Base-by-base conservation (phyloP, 2,329 filamentous ascomycete species). In the Neofusicoccum ribis region DNA sequence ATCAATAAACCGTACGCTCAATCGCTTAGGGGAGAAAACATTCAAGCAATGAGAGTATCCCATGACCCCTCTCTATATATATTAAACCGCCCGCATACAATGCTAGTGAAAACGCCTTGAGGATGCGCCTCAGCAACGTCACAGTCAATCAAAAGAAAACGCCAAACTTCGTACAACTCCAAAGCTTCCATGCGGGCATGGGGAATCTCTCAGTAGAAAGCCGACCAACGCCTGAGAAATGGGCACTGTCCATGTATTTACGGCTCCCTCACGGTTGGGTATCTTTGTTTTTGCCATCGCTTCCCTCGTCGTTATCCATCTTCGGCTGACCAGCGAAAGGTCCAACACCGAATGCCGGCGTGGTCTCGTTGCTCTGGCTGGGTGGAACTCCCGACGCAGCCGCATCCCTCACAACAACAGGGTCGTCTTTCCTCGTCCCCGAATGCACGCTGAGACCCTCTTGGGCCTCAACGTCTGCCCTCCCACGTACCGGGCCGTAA, bases 381-480 rank as follows among this genome's bases (percentile, higher is more conserved):
- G 81, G 80, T 36, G 81, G 78, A 52, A 81, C 74, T 34, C 78
- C 75, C 5, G 23, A 31, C 46, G 12, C 14, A 20, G 41, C 17
- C 44, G 51, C 43, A 1, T 64, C 51, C 43, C 43, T 64, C 8
- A 80, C 78, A 5, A 84, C 75, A 17, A 84, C 74, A 0, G 77
- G 78, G 66, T 85, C 82, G 47, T 78, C 79, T 2, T 79, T 71
- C 64, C 78, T 81, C 4, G 83, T 85, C 20, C 79, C 80, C 0
- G 83, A 81, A 65, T 85, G 83, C 5, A 82, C 72, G 44, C 83
- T 81, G 59, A 83, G 73, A 62, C 75, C 81, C 43, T 76, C 79
- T 67, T 77, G 76, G 1, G 70, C 70, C 64, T 82, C 81, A 0
- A 82, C 70, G 50, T 83, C 80, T 36, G 74, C 71, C 66, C 72